Evolutionary conservation across 2,329 filamentous ascomycete genomes (phyloP).

Genomic region (Magnaporthiopsis rhizophila): DNA sequence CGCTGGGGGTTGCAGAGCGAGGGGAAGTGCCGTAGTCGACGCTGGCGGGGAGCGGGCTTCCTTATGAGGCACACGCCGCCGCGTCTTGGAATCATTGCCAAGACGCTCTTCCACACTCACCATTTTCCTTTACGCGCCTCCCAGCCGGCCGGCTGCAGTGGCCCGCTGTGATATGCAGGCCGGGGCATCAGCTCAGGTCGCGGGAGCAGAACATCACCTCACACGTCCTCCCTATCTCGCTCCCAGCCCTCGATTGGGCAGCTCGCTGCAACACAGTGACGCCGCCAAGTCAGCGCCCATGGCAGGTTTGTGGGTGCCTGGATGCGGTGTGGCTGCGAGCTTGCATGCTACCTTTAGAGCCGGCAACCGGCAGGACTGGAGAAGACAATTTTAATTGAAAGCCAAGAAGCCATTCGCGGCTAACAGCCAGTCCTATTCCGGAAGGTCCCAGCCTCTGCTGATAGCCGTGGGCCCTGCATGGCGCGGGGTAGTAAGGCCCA

Average conservation of each 20-base stretch:
- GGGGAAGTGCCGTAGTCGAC: not conserved
- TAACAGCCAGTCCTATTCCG: not conserved
- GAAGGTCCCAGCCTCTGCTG: not conserved
- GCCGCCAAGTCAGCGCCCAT: not conserved
- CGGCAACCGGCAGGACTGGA: not conserved
- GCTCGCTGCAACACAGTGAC: not conserved
- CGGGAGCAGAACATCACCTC: not conserved
- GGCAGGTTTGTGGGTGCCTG: not conserved
- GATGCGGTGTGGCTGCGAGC: not conserved
- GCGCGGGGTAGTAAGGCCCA: not conserved
- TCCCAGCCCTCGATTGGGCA: not conserved
- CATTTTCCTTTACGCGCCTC: not conserved
- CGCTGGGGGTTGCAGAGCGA: not conserved
- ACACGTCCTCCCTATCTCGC: not conserved
- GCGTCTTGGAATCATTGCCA: not conserved
- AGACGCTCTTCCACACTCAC: not conserved
- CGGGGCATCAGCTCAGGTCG: not conserved
- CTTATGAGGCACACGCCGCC: not conserved
- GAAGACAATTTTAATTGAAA: not conserved
- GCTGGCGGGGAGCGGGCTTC: not conserved
- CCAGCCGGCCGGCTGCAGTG: not conserved
- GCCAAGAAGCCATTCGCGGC: not conserved
- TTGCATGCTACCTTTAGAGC: no score
- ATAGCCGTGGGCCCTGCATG: not conserved
- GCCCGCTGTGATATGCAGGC: no score